Evolutionary conservation across 495 filamentous ascomycete genomes (phyloP), one percentile per base, ranked within the genome.

Genomic region (Annulohypoxylon maeteangense): DNA sequence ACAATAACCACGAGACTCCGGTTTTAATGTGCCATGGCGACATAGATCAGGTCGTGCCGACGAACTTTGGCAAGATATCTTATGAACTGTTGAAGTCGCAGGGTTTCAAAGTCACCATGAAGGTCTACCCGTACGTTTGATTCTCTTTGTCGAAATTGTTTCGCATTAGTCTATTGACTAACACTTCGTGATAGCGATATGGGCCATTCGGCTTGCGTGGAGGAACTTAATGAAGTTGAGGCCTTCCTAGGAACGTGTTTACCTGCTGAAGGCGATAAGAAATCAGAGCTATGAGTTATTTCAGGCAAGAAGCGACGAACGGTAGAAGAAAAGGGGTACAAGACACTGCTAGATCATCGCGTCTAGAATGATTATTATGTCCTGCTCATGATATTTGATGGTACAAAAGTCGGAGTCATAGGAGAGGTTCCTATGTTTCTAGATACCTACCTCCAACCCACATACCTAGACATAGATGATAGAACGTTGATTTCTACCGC

Each of bases 11-110:
- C 79, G 81, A 90, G 3, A 97, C 93, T 2, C 90, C 90, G 0
- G 89, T 97, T 55, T 96, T 96, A 79, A 88, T 97, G 86, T 94
- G 87, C 7, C 95, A 99, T 70, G 95, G 95, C 14, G 84, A 88
- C 65, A 79, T 78, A 0, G 95, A 99, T 80, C 81, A 78, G 10
- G 80, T 96, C 16, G 92, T 99, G 1, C 85, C 83, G 66, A 83
- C 86, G 31, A 75, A 83, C 34, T 92, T 91, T 80, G 95, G 94
- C 7, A 74, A 87, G 76, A 76, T 78, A 75, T 92, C 91, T 1
- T 86, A 84, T 7, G 81, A 92, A 7, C 57, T 80, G 59, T 75
- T 97, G 55, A 88, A 88, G 78, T 85, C 86, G 8, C 71, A 88
- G 79, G 92, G 91, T 0, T 88, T 88, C 75, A 86, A 90, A 31